Base-by-base conservation (phyloP, 805 yeast species). In the Kodamaea hsintzibuensis region DNA sequence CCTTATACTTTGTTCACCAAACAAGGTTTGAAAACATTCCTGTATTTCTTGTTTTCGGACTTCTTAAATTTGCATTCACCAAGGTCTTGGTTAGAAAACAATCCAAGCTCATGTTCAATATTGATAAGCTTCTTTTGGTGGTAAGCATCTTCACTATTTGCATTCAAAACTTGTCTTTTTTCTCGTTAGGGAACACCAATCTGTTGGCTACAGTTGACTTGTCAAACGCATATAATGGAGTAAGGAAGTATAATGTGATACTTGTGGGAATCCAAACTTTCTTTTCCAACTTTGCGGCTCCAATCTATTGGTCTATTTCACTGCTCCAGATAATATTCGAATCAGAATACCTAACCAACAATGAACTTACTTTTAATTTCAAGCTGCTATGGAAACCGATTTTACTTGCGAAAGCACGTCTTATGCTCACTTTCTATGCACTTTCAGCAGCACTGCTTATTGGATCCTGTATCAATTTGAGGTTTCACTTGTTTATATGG, bases 401-500 rank as follows among this genome's bases (percentile, higher is more conserved):
- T 0, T 53, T 79, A n/a, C 69, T 66, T 53, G 59, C 73, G 47
- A 75, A 73, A 54, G 54, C 72, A 13, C 51, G 74, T n/a, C 62
- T 73, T 19, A 67, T 72, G 17, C 68, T 84, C 35, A 63, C 79
- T 1, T 88, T 86, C 62, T 88, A 88, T 65, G 72, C 86, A 1
- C 58, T 85, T 1, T 74, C 85, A 8, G 86, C 89, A 1, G 61
- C 82, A 2, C 80, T 81, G 44, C 78, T 91, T 49, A 66, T 89
- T 43, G 71, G 74, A 0, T 86, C 97, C 12, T 95, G 98, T 67
- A 78, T 80, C 49, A 75, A 81, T 17, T 77, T 92, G 60, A 78
- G 96, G 60, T 88, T 86, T 64, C 99, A 95, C 68, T 75, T 95
- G 53, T 95, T 95, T 66, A 88, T 95, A 8, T 95, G 99, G 99